Evolutionary conservation across 495 filamentous ascomycete species (phyloP).

Genomic region (Penicillium chermesinum): DNA sequence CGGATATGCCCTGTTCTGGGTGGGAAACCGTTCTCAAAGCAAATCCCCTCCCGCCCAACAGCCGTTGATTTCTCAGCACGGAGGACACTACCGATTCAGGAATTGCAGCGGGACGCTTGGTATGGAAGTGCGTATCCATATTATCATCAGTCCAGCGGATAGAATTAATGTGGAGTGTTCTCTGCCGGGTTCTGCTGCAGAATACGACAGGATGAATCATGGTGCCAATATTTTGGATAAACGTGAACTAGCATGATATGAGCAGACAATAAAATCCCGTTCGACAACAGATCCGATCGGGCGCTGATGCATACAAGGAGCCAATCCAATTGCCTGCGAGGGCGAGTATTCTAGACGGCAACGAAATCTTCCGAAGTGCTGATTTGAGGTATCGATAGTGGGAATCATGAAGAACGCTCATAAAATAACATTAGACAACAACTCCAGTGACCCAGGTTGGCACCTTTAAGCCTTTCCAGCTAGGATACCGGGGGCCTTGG

Average conservation of each 20-base stretch:
- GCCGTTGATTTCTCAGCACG: conserved; percentile 17
- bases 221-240: too few species aligned
- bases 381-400: background rate
- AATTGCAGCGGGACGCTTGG: background rate
- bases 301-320: too few species aligned
- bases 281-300: too few species aligned
- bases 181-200: background rate
- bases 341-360: background rate
- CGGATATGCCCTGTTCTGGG: conserved; percentile 25
- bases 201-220: too few species aligned
- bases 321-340: background rate
- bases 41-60: background rate
- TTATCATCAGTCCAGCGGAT: background rate
- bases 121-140: background rate
- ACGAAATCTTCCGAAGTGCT: background rate
- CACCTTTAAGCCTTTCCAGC: conserved; percentile 11
- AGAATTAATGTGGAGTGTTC: background rate
- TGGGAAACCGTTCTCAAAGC: conserved; percentile 18
- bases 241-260: too few species aligned
- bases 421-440: too few species aligned
- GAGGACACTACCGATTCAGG: conserved; percentile 12
- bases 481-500: conserved; percentile 19
- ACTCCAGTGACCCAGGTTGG: too few species aligned
- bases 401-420: background rate
- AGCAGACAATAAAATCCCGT: too few species aligned